A percentile compares a stretch with the other conserved stretches of the same genome.
Conservation (phyloP, 306 rosid genomes). For the Psophocarpus tetragonolobus region DNA sequence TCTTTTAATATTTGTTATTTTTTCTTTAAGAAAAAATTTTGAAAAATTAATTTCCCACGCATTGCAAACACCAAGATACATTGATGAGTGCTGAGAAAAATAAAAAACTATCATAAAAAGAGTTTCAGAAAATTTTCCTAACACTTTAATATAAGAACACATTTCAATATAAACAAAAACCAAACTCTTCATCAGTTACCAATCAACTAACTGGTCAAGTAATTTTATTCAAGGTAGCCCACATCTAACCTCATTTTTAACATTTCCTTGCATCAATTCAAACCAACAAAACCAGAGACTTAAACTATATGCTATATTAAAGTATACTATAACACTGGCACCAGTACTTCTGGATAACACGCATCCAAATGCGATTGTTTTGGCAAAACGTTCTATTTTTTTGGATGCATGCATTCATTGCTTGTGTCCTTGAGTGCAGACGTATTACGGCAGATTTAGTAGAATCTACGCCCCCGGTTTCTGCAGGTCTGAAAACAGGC, state of each 20-base stretch:
- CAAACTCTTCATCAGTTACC: conserved; percentile 5
- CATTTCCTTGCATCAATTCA: not conserved
- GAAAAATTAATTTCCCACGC: no score
- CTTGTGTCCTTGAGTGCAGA: conserved; percentile 58
- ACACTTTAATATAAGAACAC: not conserved
- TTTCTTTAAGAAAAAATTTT: no score
- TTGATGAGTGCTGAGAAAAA: no score
- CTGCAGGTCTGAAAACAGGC: conserved; percentile 47
- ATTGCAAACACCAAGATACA: no score
- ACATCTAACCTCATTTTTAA: not conserved
- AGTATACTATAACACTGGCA: conserved; percentile 1
- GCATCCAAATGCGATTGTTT: conserved; percentile 54
- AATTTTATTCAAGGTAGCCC: not conserved
- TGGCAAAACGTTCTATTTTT: conserved; percentile 68
- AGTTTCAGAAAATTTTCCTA: no score
- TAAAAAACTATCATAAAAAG: no score
- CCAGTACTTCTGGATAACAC: conserved; percentile 63
- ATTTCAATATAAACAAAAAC: not conserved
- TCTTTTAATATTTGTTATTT: no score
- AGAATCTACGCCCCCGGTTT: conserved; percentile 33
- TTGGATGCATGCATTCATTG: conserved; percentile 62
- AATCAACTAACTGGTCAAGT: conserved; percentile 5
- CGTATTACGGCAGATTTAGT: conserved; percentile 54
- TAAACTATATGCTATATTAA: conserved; percentile 4
- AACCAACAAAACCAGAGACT: not conserved